Evolutionary conservation across 257 asterid genomes (phyloP).

Genomic region (Anisodus tanguticus): DNA sequence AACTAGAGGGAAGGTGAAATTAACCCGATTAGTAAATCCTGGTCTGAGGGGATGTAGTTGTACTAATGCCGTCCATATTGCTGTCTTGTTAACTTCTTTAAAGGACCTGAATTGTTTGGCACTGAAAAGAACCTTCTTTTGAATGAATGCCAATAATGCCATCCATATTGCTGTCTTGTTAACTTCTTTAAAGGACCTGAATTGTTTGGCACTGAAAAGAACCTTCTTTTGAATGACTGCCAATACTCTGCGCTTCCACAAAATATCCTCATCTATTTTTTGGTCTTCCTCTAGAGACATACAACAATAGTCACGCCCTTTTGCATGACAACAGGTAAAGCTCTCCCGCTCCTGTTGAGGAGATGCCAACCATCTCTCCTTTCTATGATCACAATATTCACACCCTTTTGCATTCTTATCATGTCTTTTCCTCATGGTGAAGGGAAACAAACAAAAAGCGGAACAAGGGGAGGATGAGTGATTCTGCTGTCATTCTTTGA

Average conservation of each 20-base stretch:
- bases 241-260: neutral
- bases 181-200: slow-evolving; percentile 19
- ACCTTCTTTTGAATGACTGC: slow-evolving; percentile 23
- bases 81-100: slow-evolving; percentile 21
- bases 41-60: neutral
- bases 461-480: neutral
- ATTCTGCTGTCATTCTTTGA: neutral
- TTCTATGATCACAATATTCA: neutral
- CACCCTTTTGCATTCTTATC: neutral
- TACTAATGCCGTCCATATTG: neutral
- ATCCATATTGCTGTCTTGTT: slow-evolving; percentile 4
- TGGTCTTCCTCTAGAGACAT: slow-evolving; percentile 5
- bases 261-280: neutral
- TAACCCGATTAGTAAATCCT: slow-evolving; percentile 14
- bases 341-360: neutral
- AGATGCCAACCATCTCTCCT: neutral
- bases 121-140: neutral
- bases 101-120: slow-evolving; percentile 17
- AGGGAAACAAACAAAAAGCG: neutral
- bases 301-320: neutral
- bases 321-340: neutral
- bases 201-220: neutral
- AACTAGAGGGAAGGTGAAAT: neutral
- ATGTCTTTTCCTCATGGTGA: neutral
- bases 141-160: neutral